phyloP scores from a whole-genome alignment of 1,139 yeast genomes.

The Nematodospora anomalae region DNA sequence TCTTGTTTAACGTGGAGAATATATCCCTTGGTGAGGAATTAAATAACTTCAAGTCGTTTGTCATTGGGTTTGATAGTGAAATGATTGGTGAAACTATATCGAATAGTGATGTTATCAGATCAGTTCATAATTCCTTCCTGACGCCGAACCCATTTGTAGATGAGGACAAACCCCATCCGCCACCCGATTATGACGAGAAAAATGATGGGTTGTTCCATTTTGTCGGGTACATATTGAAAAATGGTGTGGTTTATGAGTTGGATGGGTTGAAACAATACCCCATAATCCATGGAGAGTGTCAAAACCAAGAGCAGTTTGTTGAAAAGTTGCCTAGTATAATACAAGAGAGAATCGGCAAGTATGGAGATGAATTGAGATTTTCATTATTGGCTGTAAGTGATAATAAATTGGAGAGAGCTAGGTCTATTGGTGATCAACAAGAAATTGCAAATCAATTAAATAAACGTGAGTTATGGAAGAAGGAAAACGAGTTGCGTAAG shows the following conservation, averaged over 20 bases:
- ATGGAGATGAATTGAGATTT: constrained; percentile 56
- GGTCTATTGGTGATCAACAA: constrained; percentile 37
- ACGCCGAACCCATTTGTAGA: constrained; percentile 52
- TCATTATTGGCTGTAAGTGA: constrained; percentile 58
- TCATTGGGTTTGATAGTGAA: constrained; percentile 55
- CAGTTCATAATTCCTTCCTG: constrained; percentile 61
- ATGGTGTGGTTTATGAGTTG: constrained; percentile 58
- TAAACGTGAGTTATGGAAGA: constrained; percentile 40
- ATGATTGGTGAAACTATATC: constrained; percentile 65
- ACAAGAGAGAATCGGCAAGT: constrained; percentile 45
- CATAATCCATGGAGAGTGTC: constrained; percentile 51
- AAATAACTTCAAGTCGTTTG: constrained; percentile 50
- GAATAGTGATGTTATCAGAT: constrained; percentile 58
- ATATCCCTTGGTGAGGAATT: constrained; percentile 54
- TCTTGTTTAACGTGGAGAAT: constrained; percentile 43
- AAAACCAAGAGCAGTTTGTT: constrained; percentile 41
- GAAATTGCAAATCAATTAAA: constrained; percentile 28
- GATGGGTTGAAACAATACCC: constrained; percentile 67
- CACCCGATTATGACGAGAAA: constrained; percentile 34
- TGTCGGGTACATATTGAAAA: constrained; percentile 51
- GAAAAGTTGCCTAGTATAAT: constrained; percentile 45
- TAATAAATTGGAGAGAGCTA: constrained; percentile 45
- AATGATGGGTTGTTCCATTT: constrained; percentile 64
- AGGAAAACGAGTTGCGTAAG: constrained; percentile 49
- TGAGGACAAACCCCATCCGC: constrained; percentile 34